Base-by-base conservation (phyloP, 1,139 yeast genomes). In the Lodderomyces metapsilosis region DNA sequence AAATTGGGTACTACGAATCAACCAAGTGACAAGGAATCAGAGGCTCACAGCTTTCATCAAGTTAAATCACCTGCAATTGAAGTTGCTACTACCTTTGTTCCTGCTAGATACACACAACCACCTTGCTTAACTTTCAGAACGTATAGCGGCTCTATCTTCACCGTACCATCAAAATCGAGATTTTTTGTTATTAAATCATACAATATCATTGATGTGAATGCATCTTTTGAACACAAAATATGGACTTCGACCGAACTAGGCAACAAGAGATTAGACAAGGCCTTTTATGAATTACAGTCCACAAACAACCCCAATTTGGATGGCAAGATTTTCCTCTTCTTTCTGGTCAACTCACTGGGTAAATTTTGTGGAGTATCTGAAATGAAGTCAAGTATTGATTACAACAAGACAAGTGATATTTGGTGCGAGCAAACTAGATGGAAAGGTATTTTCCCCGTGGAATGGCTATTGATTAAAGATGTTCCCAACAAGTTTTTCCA, bases 171-270 rank as follows among this genome's bases (percentile, higher is more conserved):
- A 2, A 44, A 46, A 6, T 61, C 82, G 0, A 61, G 62, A 36
- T 79, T 77, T 52, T 80, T 78, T 49, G 78, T 80, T 11, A 79
- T 80, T 44, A 80, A 80, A 51, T 78, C 84, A 0, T 72, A 65
- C 52, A 73, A 64, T 39, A 61, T 71, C 13, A 59, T 62, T 13
- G 82, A 80, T 49, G 74, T 80, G 11, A 64, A 63, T 43, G 68
- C 79, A 3, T 76, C 84, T 0, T 71, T 71, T 47, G 52, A 59
- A 38, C 67, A 78, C 46, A 67, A 68, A 5, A 67, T 79, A 25
- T 80, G 86, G 86, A 68, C 83, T 0, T 78, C 84, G 0, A 80
- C 85, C 0, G 77, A 68, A 27, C 59, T 73, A 42, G 85, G 85
- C 0, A 80, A 79, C 49, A 71, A 66, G 43, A 60, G 82, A 43